Conservation (phyloP, 2,329 filamentous ascomycete genomes). For the Alternaria sp. region DNA sequence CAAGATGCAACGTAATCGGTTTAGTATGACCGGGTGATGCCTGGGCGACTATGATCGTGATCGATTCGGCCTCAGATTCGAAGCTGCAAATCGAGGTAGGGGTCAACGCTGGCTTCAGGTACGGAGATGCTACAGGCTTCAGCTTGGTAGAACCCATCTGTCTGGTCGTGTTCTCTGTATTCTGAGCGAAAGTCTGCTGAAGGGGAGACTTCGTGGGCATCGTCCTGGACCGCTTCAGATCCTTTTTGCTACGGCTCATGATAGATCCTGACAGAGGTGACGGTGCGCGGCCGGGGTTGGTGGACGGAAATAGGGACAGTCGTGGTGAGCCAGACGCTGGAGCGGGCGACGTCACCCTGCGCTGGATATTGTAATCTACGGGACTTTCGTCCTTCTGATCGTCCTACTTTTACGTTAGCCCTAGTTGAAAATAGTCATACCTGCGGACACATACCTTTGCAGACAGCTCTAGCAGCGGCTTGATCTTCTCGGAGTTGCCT, state of each 20-base stretch:
- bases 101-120: conserved; percentile 26
- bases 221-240: conserved; percentile 39
- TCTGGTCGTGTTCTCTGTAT: conserved; percentile 6
- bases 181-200: conserved; percentile 28
- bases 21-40: conserved; percentile 13
- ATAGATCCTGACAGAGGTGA: conserved; percentile 30
- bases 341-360: conserved; percentile 44
- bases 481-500: conserved; percentile 42
- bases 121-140: conserved; percentile 17
- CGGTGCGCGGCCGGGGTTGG: conserved; percentile 28
- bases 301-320: conserved; percentile 43
- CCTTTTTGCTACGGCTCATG: conserved; percentile 24
- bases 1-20: conserved; percentile 28
- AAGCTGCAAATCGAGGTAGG: conserved; percentile 37
- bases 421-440: background rate
- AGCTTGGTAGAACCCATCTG: conserved; percentile 7
- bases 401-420: conserved; percentile 24
- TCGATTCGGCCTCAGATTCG: conserved; percentile 39
- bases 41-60: conserved; percentile 33
- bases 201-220: conserved; percentile 38
- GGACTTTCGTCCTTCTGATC: conserved; percentile 17
- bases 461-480: conserved; percentile 40
- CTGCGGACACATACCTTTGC: conserved; percentile 36
- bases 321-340: conserved; percentile 34
- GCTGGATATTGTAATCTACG: conserved; percentile 28